Conservation (phyloP, 2,329 filamentous ascomycete species). For the Colletotrichum spinosum region DNA sequence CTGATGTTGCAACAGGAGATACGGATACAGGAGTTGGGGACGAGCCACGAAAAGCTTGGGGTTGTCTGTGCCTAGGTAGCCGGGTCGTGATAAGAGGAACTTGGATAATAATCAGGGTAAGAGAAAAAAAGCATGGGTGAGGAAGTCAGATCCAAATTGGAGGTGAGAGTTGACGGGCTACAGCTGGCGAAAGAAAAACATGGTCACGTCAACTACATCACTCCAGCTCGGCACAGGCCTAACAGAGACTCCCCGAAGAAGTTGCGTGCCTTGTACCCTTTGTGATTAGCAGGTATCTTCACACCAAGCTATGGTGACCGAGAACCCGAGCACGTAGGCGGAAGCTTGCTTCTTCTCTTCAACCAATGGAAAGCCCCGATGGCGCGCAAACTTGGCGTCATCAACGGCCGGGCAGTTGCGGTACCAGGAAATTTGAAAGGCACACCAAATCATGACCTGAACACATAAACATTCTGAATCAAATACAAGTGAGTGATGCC, state of each 20-base stretch:
- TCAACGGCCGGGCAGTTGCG: slow-evolving; percentile 28
- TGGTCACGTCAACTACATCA: too few species aligned
- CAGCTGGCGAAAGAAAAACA: slow-evolving; percentile 1
- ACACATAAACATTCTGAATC: too few species aligned
- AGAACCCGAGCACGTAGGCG: slow-evolving; percentile 1
- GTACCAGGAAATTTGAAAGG: not conserved
- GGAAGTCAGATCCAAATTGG: too few species aligned
- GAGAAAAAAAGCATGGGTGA: too few species aligned
- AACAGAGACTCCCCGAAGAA: too few species aligned
- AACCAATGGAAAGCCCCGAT: slow-evolving; percentile 20
- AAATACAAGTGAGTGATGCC: slow-evolving; percentile 1
- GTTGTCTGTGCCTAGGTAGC: not conserved
- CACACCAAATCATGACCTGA: too few species aligned
- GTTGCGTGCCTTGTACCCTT: too few species aligned
- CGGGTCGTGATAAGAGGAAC: not conserved
- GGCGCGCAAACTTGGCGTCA: slow-evolving; percentile 33
- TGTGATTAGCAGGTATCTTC: too few species aligned
- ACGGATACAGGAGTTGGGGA: not conserved
- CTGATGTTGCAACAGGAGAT: not conserved
- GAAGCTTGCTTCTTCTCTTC: slow-evolving; percentile 28
- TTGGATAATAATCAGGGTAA: not conserved
- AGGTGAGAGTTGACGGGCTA: not conserved
- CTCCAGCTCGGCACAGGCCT: too few species aligned
- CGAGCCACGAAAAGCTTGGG: not conserved
- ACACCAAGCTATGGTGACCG: not conserved